Conservation (phyloP, 257 asterid species). For the Solanum paucissectum region DNA sequence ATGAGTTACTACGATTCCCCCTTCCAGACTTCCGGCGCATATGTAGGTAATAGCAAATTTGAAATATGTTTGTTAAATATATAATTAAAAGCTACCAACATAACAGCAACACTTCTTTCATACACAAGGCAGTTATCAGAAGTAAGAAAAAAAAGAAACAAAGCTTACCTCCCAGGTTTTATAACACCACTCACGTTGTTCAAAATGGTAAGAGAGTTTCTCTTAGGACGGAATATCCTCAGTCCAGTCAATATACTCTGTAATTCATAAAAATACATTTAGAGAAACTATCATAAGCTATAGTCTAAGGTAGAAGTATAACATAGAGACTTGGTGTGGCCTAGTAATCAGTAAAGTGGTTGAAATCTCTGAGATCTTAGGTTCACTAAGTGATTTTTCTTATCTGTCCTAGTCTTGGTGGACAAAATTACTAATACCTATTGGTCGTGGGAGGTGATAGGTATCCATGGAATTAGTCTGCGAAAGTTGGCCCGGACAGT, state of each 20-base stretch:
- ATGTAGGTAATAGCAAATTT: not conserved
- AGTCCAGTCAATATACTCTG: constrained; percentile 45
- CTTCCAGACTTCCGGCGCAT: not conserved
- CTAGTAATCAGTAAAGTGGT: not conserved
- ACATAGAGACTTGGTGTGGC: not conserved
- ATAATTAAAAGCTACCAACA: not conserved
- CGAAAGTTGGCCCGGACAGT: not conserved
- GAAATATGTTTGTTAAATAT: not conserved
- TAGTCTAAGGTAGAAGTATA: not conserved
- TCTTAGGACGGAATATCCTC: constrained; percentile 40
- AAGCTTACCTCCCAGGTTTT: constrained; percentile 68
- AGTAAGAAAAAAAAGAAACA: not conserved
- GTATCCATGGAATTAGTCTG: not conserved
- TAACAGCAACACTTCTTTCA: not conserved
- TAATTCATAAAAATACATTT: not conserved
- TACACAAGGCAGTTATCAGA: not conserved
- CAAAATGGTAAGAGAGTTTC: constrained; percentile 52
- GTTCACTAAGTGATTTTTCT: too few relatives aligned
- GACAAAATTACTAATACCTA: not conserved
- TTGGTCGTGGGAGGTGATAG: not conserved
- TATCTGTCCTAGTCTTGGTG: not conserved
- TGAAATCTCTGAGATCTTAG: not conserved
- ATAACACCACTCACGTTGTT: constrained; percentile 59
- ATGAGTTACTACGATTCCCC: not conserved
- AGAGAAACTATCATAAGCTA: not conserved